phyloP scores from a whole-genome alignment of 805 yeast genomes.

The Metschnikowia lachancei region DNA sequence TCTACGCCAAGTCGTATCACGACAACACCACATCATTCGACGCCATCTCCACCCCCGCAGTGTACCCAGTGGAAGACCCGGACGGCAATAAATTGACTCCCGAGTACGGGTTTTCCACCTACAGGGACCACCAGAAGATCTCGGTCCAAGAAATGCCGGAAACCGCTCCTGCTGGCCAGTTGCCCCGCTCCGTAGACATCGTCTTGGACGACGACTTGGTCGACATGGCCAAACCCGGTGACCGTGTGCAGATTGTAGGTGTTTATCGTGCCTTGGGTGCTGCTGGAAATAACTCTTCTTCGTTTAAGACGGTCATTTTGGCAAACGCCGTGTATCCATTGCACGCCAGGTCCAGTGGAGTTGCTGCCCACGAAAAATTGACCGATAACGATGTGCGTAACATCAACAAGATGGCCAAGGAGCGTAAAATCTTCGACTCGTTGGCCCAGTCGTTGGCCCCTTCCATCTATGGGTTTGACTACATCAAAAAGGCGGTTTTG shows the following conservation, averaged over 20 bases:
- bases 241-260: slow-evolving; percentile 90
- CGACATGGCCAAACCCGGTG: slow-evolving; percentile 92
- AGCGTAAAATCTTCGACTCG: slow-evolving; percentile 68
- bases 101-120: slow-evolving; percentile 90
- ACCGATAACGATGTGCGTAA: slow-evolving; percentile 83
- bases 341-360: slow-evolving; percentile 84
- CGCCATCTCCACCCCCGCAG: slow-evolving; percentile 77
- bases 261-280: slow-evolving; percentile 91
- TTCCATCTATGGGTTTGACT: slow-evolving; percentile 89
- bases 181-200: slow-evolving; percentile 89
- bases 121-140: slow-evolving; percentile 89
- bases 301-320: slow-evolving; percentile 78
- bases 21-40: slow-evolving; percentile 91
- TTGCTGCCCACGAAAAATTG: slow-evolving; percentile 64
- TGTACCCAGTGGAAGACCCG: slow-evolving; percentile 89
- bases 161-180: slow-evolving; percentile 95
- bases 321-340: slow-evolving; percentile 88
- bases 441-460: slow-evolving; percentile 90
- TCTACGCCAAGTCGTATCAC: slow-evolving; percentile 87
- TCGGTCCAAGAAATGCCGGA: slow-evolving; percentile 98
- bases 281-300: slow-evolving; percentile 52
- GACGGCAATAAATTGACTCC: slow-evolving; percentile 86
- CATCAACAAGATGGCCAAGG: slow-evolving; percentile 74
- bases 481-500: slow-evolving; percentile 86
- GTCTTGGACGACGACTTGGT: slow-evolving; percentile 94